Base-by-base conservation (phyloP, 2,329 filamentous ascomycete genomes). In the Clonostachys byssicola region DNA sequence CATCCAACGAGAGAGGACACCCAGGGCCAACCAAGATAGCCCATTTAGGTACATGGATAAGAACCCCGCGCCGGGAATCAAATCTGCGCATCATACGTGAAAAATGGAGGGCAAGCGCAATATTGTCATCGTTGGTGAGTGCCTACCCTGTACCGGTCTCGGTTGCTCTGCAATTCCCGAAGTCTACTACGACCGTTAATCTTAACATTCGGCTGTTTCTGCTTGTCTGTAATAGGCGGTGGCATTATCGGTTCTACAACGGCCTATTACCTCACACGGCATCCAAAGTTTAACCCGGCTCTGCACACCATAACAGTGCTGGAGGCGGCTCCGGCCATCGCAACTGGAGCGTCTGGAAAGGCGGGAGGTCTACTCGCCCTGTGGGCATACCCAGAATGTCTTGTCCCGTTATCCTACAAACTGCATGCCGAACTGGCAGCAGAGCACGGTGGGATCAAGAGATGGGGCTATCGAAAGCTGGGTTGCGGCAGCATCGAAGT, bases 161-260 rank as follows among this genome's bases (percentile, higher is more conserved):
- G 23, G 23, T 9, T 10, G 23, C 23, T 30, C 23, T 30, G 8
- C 5, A 30, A 10, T 30, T 30, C 23, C 23, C 23, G 23, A 30
- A 10, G 23, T 30, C 23, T 10, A 20, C 18, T 4, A 10, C 23
- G 3, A 10, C 9, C 9, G 23, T 30, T 30, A 4, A 10, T 30
- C 3, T 30, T 30, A 30, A 30, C 23, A 30, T 30, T 30, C 23
- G 23, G 9, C 23, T 8, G 23, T 23, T 23, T 23, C 23, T 30
- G 7, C 23, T 30, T 8, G 23, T 30, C 8, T 30, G 23, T 30
- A 8, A 30, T 51, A 90, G 91, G 92, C 56, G 92, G 91, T 56
- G 92, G 92, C 57, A 91, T 97, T 53, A 95, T 97, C 58, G 94
- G 94, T 60, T 87, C 84, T 64, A 94, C 89, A 44, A 91, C 89